Evolutionary conservation across 345 rosid species (phyloP).

Genomic region (Carallia brachiata): DNA sequence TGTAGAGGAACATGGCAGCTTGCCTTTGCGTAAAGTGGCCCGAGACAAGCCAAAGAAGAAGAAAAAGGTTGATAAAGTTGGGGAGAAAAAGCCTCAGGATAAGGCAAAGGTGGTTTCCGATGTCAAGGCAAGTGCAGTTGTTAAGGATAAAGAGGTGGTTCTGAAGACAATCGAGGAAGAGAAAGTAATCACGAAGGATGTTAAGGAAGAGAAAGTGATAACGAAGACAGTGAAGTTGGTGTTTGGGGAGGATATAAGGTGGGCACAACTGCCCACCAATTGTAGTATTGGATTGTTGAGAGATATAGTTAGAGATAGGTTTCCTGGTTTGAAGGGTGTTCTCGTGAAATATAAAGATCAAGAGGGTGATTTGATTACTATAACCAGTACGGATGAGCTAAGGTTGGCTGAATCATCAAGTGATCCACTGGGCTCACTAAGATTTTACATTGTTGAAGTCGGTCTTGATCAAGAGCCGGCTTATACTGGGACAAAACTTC

Average conservation of each 20-base stretch:
- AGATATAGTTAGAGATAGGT: conserved; percentile 75
- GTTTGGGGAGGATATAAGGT: conserved; percentile 87
- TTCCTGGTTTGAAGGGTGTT: conserved; percentile 68
- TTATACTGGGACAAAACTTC: conserved; percentile 52
- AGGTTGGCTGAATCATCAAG: conserved; percentile 57
- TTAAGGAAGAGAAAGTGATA: conserved; percentile 50
- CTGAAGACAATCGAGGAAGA: conserved; percentile 49
- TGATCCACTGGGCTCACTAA: conserved; percentile 57
- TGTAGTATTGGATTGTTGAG: conserved; percentile 65
- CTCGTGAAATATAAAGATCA: conserved; percentile 81
- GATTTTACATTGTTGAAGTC: conserved; percentile 74
- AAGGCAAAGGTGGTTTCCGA: conserved; percentile 39
- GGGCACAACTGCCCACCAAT: conserved; percentile 75
- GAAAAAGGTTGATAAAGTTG: conserved; percentile 19
- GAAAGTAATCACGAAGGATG: conserved; percentile 36
- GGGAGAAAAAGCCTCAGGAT: conserved; percentile 3
- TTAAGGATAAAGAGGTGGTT: conserved; percentile 54
- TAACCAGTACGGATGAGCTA: conserved; percentile 81
- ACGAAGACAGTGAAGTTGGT: conserved; percentile 81
- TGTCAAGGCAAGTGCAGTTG: conserved; percentile 25
- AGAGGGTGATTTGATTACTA: conserved; percentile 93
- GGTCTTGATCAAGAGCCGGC: conserved; percentile 78
- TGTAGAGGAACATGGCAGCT: conserved; percentile 32
- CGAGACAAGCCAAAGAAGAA: conserved; percentile 74
- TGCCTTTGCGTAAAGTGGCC: conserved; percentile 47